Base-by-base conservation (phyloP, 2,329 filamentous ascomycete species). In the Colletotrichum incanum region DNA sequence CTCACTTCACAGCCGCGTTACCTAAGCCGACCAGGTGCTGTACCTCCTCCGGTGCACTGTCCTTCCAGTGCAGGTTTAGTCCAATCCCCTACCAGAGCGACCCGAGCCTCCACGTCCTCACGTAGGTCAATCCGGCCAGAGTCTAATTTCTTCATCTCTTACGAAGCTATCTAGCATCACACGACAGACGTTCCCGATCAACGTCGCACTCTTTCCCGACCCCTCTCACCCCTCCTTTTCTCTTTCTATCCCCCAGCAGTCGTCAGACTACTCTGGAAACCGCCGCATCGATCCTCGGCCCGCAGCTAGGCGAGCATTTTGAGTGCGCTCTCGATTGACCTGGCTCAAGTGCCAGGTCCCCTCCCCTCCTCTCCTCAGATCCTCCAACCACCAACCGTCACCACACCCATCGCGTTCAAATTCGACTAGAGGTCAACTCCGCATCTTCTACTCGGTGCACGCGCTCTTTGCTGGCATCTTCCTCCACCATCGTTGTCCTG, bases 61-160 rank as follows among this genome's bases (percentile, higher is more conserved):
- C 58, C 43, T 45, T 47, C 23, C 23, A 20, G 45, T 47, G 56
- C 62, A 59, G n/a, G 55, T 37, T 45, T 45, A 54, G 43, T 64
- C 49, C 61, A 62, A 60, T 56, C 68, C 68, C 67, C 67, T 67
- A 49, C 55, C 52, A 58, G 55, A 58, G 55, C 49, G 37, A 61
- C 68, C 66, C 43, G 28, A 71, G 68, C 68, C 68, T 71, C 64
- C 64, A 67, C 68, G 56, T 71, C 68, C 54, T 71, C 68, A 71
- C 68, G 64, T 67, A 67, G 54, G 28, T 50, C 65, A 71, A 54
- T 34, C 43, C 56, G n/a, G 47, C 50, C 50, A 50, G 49, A 62
- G 41, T 58, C 68, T 62, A 67, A 41, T 71, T 68, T 71, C 64
- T 71, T 58, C 68, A 50, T 61, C 49, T 41, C 23, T 43, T 50